phyloP scores from a whole-genome alignment of 805 yeast genomes.

The Lachancea meyersii region DNA sequence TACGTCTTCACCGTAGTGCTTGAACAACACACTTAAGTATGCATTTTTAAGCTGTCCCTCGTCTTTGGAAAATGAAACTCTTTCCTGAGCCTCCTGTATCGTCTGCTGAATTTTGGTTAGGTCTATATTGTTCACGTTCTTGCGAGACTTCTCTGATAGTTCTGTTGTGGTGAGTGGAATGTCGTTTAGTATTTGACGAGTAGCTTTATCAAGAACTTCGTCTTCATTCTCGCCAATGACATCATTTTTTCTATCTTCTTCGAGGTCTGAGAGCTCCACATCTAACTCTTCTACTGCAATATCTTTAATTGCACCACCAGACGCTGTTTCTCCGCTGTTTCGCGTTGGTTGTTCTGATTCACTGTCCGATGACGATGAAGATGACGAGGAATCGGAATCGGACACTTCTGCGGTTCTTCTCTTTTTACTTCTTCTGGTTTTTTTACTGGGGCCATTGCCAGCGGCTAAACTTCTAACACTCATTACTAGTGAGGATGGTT shows the following conservation, averaged over 20 bases:
- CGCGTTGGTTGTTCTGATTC: slow-evolving; percentile 24
- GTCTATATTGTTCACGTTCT: slow-evolving; percentile 24
- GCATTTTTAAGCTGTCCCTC: slow-evolving; percentile 39
- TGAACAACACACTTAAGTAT: slow-evolving; percentile 50
- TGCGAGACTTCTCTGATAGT: slow-evolving; percentile 26
- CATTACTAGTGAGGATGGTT: slow-evolving; percentile 14
- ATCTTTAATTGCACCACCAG: slow-evolving; percentile 7
- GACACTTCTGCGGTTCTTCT: slow-evolving; percentile 78
- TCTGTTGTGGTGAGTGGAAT: slow-evolving; percentile 34
- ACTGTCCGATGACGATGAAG: slow-evolving; percentile 33
- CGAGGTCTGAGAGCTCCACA: slow-evolving; percentile 25
- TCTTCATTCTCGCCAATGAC: slow-evolving; percentile 2
- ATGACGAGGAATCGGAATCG: slow-evolving; percentile 26
- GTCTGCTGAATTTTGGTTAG: slow-evolving; percentile 28
- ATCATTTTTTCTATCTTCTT: slow-evolving; percentile 4
- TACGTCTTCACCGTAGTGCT: slow-evolving; percentile 54
- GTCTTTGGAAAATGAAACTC: slow-evolving; percentile 1
- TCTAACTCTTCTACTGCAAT: slow-evolving; percentile 27
- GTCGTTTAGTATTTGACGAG: slow-evolving; percentile 18
- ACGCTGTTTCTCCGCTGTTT: slow-evolving; percentile 10
- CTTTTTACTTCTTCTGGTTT: slow-evolving; percentile 61
- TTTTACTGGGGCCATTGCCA: slow-evolving; percentile 19
- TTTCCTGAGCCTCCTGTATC: slow-evolving; percentile 26
- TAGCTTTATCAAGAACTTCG: slow-evolving; percentile 18
- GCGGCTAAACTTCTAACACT: slow-evolving; percentile 20